A percentile compares a stretch with the other conserved stretches of the same genome.
Evolutionary conservation across 768 basidiomycete genomes (phyloP).

Genomic region (Sarcodon aspratus): DNA sequence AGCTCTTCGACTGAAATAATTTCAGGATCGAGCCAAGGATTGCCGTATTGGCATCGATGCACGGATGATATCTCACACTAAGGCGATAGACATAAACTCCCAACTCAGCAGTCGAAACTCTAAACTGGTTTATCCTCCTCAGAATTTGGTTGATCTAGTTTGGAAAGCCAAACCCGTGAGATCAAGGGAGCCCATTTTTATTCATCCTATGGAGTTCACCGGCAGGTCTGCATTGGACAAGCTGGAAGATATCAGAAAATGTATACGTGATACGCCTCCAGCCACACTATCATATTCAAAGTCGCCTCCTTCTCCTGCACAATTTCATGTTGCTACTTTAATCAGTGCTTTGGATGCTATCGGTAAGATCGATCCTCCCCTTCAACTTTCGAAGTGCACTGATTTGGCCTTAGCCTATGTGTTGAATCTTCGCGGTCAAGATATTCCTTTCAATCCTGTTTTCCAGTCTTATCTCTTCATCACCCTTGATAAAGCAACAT

Average conservation of each 20-base stretch:
- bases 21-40: slow-evolving; percentile 26
- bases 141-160: slow-evolving; percentile 74
- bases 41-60: slow-evolving; percentile 74
- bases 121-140: slow-evolving; percentile 68
- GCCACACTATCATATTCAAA: slow-evolving; percentile 54
- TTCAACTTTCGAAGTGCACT: neutral
- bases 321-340: slow-evolving; percentile 58
- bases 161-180: slow-evolving; percentile 74
- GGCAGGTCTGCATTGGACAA: slow-evolving; percentile 61
- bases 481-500: slow-evolving; percentile 41
- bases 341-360: slow-evolving; percentile 62
- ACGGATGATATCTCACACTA: slow-evolving; percentile 68
- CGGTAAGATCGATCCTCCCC: slow-evolving; percentile 29
- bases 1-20: slow-evolving; percentile 4
- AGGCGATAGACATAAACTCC: slow-evolving; percentile 46
- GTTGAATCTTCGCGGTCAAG: slow-evolving; percentile 81
- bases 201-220: slow-evolving; percentile 64
- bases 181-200: slow-evolving; percentile 49
- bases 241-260: slow-evolving; percentile 55
- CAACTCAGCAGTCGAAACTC: slow-evolving; percentile 42
- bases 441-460: slow-evolving; percentile 87
- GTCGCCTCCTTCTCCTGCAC: slow-evolving; percentile 41
- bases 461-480: slow-evolving; percentile 85
- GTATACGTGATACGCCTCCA: slow-evolving; percentile 53
- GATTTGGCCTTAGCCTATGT: slow-evolving; percentile 50